Conservation (phyloP, 257 asterid genomes). For the Solanum pennellii region DNA sequence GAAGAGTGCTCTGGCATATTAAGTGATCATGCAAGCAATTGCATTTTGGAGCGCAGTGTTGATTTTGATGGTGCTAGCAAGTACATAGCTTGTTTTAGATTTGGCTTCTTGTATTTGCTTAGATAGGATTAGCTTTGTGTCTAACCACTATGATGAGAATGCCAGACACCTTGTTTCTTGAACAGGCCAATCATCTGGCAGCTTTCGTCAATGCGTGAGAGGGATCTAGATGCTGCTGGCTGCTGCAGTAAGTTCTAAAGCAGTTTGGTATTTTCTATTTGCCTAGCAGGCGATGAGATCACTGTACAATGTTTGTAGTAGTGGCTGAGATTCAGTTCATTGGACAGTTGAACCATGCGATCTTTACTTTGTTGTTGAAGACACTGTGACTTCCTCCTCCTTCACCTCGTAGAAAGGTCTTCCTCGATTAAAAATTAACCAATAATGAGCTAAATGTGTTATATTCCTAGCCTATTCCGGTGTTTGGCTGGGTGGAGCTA, state of each 20-base stretch:
- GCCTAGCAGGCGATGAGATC: background rate
- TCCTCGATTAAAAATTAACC: background rate
- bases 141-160: background rate
- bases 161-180: background rate
- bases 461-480: background rate
- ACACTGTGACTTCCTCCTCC: background rate
- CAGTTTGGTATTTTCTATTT: background rate
- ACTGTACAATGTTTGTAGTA: background rate
- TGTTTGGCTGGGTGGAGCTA: background rate
- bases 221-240: background rate
- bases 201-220: background rate
- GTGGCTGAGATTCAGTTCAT: background rate
- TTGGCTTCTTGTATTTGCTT: background rate
- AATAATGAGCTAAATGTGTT: background rate
- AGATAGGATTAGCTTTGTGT: background rate
- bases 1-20: background rate
- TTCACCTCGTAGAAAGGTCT: background rate
- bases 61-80: background rate
- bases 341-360: background rate
- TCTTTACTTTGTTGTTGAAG: background rate
- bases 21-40: background rate
- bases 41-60: background rate
- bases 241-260: background rate
- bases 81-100: background rate
- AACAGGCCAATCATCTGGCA: conserved; percentile 1